Evolutionary conservation across 2,329 filamentous ascomycete genomes (phyloP).

Genomic region (Scopulariopsis brevicaulis): DNA sequence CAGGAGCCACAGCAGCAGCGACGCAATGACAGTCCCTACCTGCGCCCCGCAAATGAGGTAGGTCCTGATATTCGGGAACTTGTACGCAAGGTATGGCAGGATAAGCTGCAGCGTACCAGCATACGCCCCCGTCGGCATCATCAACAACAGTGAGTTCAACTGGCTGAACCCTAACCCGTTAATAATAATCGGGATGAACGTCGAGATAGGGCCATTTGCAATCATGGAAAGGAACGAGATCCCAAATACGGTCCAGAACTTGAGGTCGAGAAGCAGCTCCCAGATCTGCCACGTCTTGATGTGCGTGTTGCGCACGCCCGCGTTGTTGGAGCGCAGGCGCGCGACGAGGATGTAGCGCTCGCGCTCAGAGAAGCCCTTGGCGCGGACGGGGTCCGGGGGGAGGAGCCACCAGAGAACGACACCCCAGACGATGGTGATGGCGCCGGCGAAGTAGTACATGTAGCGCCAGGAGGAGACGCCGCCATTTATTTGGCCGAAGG

Average conservation of each 20-base stretch:
- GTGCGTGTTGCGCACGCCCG: conserved; percentile 29
- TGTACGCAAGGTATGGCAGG: conserved; percentile 26
- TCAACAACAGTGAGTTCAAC: conserved; percentile 28
- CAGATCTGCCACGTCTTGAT: conserved; percentile 39
- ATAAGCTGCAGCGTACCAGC: conserved; percentile 24
- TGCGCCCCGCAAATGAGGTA: conserved; percentile 27
- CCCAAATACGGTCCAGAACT: conserved; percentile 46
- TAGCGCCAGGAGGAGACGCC: conserved; percentile 12
- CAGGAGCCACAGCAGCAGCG: conserved; percentile 29
- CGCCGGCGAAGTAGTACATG: conserved; percentile 11
- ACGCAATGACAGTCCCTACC: conserved; percentile 25
- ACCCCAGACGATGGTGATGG: conserved; percentile 9
- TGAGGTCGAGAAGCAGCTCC: conserved; percentile 45
- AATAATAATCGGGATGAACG: conserved; percentile 32
- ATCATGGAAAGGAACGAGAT: conserved; percentile 32
- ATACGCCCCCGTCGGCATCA: conserved; percentile 26
- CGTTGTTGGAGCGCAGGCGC: conserved; percentile 32
- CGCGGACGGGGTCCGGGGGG: conserved; percentile 7
- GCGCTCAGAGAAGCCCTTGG: conserved; percentile 7
- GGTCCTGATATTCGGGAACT: conserved; percentile 18
- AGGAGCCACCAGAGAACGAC: conserved; percentile 7
- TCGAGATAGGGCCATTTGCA: conserved; percentile 30
- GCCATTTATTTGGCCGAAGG: conserved; percentile 18
- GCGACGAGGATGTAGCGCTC: conserved; percentile 40
- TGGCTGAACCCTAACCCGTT: conserved; percentile 29